Conservation (phyloP, 352 stramenopile species). For the Pythium inflatum region DNA sequence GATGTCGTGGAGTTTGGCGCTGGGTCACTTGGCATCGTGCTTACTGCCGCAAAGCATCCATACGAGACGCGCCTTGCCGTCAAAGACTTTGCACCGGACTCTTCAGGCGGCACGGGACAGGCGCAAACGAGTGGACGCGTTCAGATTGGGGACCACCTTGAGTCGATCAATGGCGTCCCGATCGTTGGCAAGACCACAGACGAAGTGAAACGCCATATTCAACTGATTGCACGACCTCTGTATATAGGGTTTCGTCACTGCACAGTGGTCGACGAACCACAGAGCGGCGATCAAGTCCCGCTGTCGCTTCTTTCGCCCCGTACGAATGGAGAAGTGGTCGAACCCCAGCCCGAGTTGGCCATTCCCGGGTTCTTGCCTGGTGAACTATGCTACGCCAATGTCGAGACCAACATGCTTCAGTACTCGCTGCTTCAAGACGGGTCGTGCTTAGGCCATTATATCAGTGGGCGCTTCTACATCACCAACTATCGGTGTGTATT, state of each 20-base stretch:
- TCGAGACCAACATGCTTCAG: conserved; percentile 71
- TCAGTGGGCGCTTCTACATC: conserved; percentile 78
- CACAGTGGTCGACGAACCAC: conserved; percentile 22
- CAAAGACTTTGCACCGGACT: conserved; percentile 71
- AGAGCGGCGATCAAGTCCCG: conserved; percentile 14
- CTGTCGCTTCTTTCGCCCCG: conserved; percentile 31
- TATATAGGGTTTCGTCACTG: conserved; percentile 74
- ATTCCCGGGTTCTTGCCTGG: conserved; percentile 60
- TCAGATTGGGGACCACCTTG: conserved; percentile 62
- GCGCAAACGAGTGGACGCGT: conserved; percentile 69
- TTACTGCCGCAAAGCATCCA: conserved; percentile 52
- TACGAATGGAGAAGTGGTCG: background rate
- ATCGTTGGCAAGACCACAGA: conserved; percentile 74
- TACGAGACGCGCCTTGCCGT: conserved; percentile 66
- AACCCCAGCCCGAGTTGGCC: conserved; percentile 16
- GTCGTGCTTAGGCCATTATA: conserved; percentile 69
- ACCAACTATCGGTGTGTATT: conserved; percentile 88
- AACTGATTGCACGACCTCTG: conserved; percentile 66
- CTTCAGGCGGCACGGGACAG: conserved; percentile 47
- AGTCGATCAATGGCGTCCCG: conserved; percentile 83
- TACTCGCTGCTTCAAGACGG: conserved; percentile 67
- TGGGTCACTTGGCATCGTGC: conserved; percentile 71
- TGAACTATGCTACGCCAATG: conserved; percentile 80
- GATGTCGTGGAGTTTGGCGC: conserved; percentile 66
- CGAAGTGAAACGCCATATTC: conserved; percentile 79